Evolutionary conservation across 805 yeast genomes (phyloP).

Genomic region (Kluyveromyces dobzhanskii): DNA sequence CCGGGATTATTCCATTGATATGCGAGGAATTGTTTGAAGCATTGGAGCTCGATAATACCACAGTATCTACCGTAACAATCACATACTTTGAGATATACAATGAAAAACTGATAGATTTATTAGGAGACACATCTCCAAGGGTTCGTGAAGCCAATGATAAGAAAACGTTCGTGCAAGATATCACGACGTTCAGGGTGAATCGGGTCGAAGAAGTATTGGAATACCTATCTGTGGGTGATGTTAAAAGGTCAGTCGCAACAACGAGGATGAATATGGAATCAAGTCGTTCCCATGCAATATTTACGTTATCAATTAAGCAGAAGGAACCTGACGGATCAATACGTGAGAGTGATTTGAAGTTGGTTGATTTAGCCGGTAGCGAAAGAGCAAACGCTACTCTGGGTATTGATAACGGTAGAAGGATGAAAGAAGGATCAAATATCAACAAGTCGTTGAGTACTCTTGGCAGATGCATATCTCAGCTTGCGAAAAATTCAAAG

Average conservation of each 20-base stretch:
- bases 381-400: constrained; percentile 54
- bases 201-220: constrained; percentile 40
- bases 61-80: constrained; percentile 45
- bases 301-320: constrained; percentile 55
- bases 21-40: constrained; percentile 9
- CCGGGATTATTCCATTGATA: constrained; percentile 8
- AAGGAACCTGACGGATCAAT: constrained; percentile 40
- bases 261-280: constrained; percentile 67
- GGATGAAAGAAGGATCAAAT: constrained; percentile 67
- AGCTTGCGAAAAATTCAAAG: constrained; percentile 34
- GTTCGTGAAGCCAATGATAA: constrained; percentile 59
- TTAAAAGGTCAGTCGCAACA: constrained; percentile 56
- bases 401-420: constrained; percentile 44
- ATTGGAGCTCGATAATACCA: constrained; percentile 7
- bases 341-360: constrained; percentile 50
- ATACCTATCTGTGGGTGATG: constrained; percentile 44
- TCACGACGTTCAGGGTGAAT: constrained; percentile 44
- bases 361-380: constrained; percentile 80
- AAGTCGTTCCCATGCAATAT: constrained; percentile 75
- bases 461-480: constrained; percentile 58
- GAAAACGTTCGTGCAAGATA: constrained; percentile 67
- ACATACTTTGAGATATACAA: constrained; percentile 83
- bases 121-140: constrained; percentile 34
- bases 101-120: constrained; percentile 66
- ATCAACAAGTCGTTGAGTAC: constrained; percentile 75